Base-by-base conservation (phyloP, 176 grass and related monocot species). In the Otatea glauca region DNA sequence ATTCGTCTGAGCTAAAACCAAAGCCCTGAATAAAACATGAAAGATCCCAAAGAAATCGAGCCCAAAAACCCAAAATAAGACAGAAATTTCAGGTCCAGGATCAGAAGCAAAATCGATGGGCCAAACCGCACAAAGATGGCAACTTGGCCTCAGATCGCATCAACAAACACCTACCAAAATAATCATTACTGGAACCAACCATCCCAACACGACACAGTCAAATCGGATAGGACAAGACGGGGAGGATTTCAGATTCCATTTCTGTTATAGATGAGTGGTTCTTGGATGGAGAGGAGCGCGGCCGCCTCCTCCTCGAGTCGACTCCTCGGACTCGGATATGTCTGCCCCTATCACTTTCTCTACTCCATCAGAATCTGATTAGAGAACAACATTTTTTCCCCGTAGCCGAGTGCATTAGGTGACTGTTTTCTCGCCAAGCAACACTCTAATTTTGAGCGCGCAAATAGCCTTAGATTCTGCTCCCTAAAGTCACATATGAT, bases 291-390 rank as follows among this genome's bases (percentile, higher is more conserved):
- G 7, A 58, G 54, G 54, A 60, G 9, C 9, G 7, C 55, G 43
- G 54, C 25, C 42, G 8, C 69, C 81, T 1, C 42, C 68, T 58
- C n/a, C n/a, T 37, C n/a, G n/a, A 73, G 69, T 83, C 55, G 55
- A 73, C 24, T 6, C 37, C 79, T 61, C 80, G 41, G 70, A 71
- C 50, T 0, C 0, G 18, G 43, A 6, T 35, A 50, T 21, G 63
- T 39, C 18, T 64, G 12, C 32, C 24, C 0, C 23, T 15, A 4
- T 15, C 29, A 16, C 29, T 60, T 11, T 60, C n/a, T 24, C 21
- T 10, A 3, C 9, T 48, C 54, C 16, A 18, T 15, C 17, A 53
- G 16, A 53, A 53, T 53, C 15, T 15, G 6, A 53, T 2, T 14
- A 14, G 15, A 4, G 14, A 16, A 50, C 4, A 5, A 1, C 51